phyloP scores from a whole-genome alignment of 2,329 filamentous ascomycete genomes.

The Aspergillus spinulosporus region DNA sequence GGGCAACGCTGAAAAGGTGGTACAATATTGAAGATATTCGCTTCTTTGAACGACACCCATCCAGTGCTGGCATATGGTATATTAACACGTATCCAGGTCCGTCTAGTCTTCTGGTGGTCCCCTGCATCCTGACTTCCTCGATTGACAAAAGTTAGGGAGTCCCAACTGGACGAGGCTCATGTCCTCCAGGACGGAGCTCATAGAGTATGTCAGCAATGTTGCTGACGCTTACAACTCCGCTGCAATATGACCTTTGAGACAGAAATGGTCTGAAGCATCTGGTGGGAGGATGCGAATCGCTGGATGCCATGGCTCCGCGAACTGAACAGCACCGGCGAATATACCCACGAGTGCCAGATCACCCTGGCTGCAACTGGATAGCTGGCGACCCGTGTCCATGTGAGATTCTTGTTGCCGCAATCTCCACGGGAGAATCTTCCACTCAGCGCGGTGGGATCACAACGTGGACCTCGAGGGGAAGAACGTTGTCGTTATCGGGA shows the following conservation, averaged over 20 bases:
- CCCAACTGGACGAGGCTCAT: slow-evolving; percentile 52
- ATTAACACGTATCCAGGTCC: slow-evolving; percentile 59
- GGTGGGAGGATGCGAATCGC: slow-evolving; percentile 52
- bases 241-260: slow-evolving; percentile 20
- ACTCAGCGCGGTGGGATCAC: slow-evolving; percentile 30
- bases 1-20: slow-evolving; percentile 57
- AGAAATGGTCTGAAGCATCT: slow-evolving; percentile 35
- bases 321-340: slow-evolving; percentile 24
- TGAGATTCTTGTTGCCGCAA: slow-evolving; percentile 27
- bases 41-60: slow-evolving; percentile 59
- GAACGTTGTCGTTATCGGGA: slow-evolving; percentile 31
- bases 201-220: slow-evolving; percentile 52
- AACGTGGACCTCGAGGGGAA: slow-evolving; percentile 27
- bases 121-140: slow-evolving; percentile 24
- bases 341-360: slow-evolving; percentile 49
- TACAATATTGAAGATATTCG: slow-evolving; percentile 58
- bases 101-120: slow-evolving; percentile 37
- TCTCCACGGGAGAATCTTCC: slow-evolving; percentile 28
- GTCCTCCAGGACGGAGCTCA: slow-evolving; percentile 52
- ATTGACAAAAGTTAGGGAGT: slow-evolving; percentile 38
- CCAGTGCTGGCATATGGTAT: slow-evolving; percentile 63
- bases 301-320: slow-evolving; percentile 44
- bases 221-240: slow-evolving; percentile 49
- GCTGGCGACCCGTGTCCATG: slow-evolving; percentile 44
- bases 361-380: slow-evolving; percentile 55